Percentiles rank a stretch among this genome's conserved stretches.
Evolutionary conservation across 352 stramenopile genomes (phyloP).

Genomic region (Globisporangium camurandrum): DNA sequence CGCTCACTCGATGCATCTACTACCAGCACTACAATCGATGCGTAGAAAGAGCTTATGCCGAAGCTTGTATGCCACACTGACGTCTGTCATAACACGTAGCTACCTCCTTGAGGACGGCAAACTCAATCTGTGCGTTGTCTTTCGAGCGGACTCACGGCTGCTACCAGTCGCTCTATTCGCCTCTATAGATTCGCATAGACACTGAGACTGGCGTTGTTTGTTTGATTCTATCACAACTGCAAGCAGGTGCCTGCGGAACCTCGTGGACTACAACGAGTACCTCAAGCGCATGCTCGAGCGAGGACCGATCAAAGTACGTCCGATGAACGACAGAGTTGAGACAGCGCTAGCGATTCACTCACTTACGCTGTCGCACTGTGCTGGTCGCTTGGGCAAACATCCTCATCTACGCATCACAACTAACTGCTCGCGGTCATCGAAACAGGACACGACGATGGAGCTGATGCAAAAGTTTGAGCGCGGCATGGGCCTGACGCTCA

Average conservation of each 20-base stretch:
- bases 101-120: constrained; percentile 90
- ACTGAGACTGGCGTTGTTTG: no score
- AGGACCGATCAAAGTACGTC: constrained; percentile 49
- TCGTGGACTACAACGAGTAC: constrained; percentile 79
- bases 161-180: no score
- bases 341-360: neutral
- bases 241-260: constrained; percentile 70
- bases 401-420: neutral
- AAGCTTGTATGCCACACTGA: neutral
- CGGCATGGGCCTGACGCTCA: constrained; percentile 81
- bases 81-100: no score
- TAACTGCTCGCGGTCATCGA: neutral
- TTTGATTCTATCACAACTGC: no score
- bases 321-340: neutral
- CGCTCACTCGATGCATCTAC: neutral
- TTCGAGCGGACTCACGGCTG: neutral
- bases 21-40: no score
- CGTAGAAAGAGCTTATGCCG: neutral
- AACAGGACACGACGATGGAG: constrained; percentile 54
- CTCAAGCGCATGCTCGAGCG: constrained; percentile 59
- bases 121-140: constrained; percentile 69
- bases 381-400: neutral
- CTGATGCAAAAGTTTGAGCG: constrained; percentile 83
- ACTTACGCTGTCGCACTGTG: no score
- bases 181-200: no score